Evolutionary conservation across 2,329 filamentous ascomycete genomes (phyloP), one percentile per base, ranked within the genome.

Genomic region (Nemania diffusa): DNA sequence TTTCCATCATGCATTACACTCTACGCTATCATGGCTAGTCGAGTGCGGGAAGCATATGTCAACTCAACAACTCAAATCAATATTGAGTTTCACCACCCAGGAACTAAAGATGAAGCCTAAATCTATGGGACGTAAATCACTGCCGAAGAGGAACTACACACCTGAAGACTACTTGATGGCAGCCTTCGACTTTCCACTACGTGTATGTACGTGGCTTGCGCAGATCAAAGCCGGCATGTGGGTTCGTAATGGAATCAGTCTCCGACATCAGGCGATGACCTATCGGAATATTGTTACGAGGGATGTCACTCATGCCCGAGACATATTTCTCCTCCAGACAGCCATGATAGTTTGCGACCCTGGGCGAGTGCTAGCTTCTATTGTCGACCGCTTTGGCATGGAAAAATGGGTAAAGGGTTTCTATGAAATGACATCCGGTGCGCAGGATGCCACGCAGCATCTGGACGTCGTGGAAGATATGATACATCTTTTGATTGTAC

Each of bases 171-270:
- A 94, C 74, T 83, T 97, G 24, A 90, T 97, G 78, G 91, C 92
- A 1, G 88, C 94, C 58, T 97, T 99, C 75, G 96, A 99, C 78
- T 97, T 93, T 74, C 95, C 97, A 0, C 84, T 99, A 3, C 88
- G 97, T 59, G 94, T 98, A 0, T 97, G 94, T 77, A 94, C 93
- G 22, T 99, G 96, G 96, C 84, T 99, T 34, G 92, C 96, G 5
- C 97, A 99, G 81, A 98, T 99, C 89, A 97, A 97, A 79, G 94
- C 95, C 20, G 93, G 94, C 58, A 97, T 98, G 90, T 99, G 97
- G 96, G 95, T 99, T 70, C 90, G 96, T 63, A 99, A 99, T 77
- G 96, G 96, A 1, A 93, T 99, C 76, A 98, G 95, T 74, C 86
- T 99, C 58, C 90, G 95, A 44, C 96, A 99, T 78, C 96, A 99